These are phyloP conservation scores for Aphanomyces astaci DNA, from an alignment of 352 stramenopile species.

Conservation along the genomic window DNA sequence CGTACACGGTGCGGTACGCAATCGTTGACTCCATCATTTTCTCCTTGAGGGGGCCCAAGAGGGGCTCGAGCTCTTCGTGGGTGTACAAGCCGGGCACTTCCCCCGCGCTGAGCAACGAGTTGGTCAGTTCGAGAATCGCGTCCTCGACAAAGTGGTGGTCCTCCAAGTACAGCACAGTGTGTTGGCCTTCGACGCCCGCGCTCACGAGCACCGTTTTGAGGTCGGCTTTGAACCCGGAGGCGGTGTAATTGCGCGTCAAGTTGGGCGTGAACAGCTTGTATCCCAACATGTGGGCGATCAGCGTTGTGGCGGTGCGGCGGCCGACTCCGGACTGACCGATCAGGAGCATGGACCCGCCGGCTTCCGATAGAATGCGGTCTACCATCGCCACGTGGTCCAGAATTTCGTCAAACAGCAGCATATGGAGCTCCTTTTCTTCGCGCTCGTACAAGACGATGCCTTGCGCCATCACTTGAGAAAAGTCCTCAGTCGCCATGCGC, in stretches of 20 bases:
- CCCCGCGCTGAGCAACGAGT: conserved; percentile 86
- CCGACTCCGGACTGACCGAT: conserved; percentile 85
- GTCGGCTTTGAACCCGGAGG: conserved; percentile 72
- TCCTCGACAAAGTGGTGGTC: conserved; percentile 89
- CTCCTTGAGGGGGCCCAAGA: conserved; percentile 86
- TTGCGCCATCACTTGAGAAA: conserved; percentile 73
- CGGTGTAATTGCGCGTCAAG: conserved; percentile 65
- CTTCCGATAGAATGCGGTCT: conserved; percentile 82
- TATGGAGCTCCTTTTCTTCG: conserved; percentile 90
- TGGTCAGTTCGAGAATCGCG: conserved; percentile 87
- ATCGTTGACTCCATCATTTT: conserved; percentile 82
- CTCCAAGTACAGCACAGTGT: conserved; percentile 88
- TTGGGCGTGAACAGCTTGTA: conserved; percentile 80
- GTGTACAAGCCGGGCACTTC: conserved; percentile 91
- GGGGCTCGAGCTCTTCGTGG: conserved; percentile 89
- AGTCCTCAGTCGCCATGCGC: conserved; percentile 72
- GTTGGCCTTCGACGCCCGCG: conserved; percentile 68
- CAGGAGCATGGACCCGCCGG: conserved; percentile 82
- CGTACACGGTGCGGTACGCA: conserved; percentile 77
- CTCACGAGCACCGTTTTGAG: conserved; percentile 87
- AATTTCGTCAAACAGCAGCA: conserved; percentile 90
- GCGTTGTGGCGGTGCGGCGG: conserved; percentile 66
- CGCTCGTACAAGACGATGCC: conserved; percentile 92
- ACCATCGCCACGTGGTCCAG: conserved; percentile 87
- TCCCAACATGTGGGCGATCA: conserved; percentile 87